Conservation (phyloP, 768 basidiomycete species). For the Suillus cothurnatus region DNA sequence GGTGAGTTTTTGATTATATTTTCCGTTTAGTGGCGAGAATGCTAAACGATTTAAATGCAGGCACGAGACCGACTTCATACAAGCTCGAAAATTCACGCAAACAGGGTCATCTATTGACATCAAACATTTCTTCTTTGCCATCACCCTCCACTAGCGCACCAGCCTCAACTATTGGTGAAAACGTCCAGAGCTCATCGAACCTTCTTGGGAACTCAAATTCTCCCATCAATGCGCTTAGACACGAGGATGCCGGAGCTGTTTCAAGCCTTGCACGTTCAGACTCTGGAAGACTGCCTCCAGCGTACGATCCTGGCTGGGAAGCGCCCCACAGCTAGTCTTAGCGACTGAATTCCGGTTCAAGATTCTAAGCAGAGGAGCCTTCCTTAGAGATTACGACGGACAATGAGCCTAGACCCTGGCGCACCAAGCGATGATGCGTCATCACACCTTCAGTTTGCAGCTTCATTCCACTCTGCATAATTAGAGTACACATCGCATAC, state of each 20-base stretch:
- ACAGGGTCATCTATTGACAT: neutral
- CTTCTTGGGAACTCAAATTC: neutral
- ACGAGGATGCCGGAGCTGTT: conserved; percentile 10
- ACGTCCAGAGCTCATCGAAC: neutral
- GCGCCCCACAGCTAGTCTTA: neutral
- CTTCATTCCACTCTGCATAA: neutral
- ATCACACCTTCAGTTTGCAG: neutral
- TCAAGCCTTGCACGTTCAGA: neutral
- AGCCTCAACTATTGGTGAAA: neutral
- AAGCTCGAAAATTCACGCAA: neutral
- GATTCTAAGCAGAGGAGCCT: neutral
- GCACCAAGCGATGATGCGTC: neutral
- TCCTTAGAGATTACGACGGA: neutral
- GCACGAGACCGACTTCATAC: neutral
- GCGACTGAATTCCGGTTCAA: neutral
- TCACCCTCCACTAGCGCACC: neutral
- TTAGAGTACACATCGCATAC: neutral
- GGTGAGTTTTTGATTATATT: conserved; percentile 4
- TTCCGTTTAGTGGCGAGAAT: neutral
- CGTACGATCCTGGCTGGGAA: conserved; percentile 12
- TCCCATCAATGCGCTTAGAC: neutral
- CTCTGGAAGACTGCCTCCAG: conserved; percentile 14
- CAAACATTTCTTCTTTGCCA: neutral
- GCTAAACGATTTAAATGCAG: neutral
- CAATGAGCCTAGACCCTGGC: neutral